A percentile compares a stretch with the other conserved stretches of the same genome.
phyloP scores from a whole-genome alignment of 139 green algal genomes.

The Coelastrella sp. region DNA sequence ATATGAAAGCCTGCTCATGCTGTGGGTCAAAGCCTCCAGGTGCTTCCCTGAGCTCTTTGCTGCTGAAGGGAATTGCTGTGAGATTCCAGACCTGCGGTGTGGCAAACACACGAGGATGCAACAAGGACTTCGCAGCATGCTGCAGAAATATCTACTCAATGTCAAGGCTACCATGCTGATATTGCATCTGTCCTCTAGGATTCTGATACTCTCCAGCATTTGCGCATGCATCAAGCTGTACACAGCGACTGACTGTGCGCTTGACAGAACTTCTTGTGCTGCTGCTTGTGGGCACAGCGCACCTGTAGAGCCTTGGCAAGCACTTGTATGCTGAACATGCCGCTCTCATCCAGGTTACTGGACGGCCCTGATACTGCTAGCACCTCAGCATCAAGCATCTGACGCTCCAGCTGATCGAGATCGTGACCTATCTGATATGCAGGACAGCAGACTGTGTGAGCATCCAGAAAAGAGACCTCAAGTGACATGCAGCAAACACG shows the following conservation, averaged over 20 bases:
- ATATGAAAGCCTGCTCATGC: slow-evolving; percentile 81
- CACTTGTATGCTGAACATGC: slow-evolving; percentile 88
- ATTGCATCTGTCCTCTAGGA: no score
- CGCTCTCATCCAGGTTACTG: slow-evolving; percentile 82
- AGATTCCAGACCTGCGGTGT: slow-evolving; percentile 72
- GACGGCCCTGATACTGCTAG: slow-evolving; percentile 53
- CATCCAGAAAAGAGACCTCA: no score
- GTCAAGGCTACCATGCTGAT: no score
- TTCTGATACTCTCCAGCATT: no score
- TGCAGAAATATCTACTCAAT: no score
- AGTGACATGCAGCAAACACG: no score
- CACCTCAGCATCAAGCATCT: slow-evolving; percentile 65
- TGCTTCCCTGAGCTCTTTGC: slow-evolving; percentile 50
- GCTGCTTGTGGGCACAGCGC: no score
- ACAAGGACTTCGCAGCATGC: no score
- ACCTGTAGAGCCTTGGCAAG: slow-evolving; percentile 24
- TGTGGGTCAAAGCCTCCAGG: slow-evolving; percentile 57
- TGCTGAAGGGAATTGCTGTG: slow-evolving; percentile 55
- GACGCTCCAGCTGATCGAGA: slow-evolving; percentile 79
- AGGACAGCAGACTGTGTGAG: neutral
- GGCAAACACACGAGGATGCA: neutral
- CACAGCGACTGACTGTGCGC: no score
- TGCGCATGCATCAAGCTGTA: no score
- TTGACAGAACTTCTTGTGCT: no score
- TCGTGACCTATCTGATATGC: slow-evolving; percentile 81